A percentile compares a stretch with the other conserved stretches of the same genome.
These are phyloP conservation scores for Houttuynia cordata DNA, from an alignment of 164 flowering plant species.

Conservation along the genomic window DNA sequence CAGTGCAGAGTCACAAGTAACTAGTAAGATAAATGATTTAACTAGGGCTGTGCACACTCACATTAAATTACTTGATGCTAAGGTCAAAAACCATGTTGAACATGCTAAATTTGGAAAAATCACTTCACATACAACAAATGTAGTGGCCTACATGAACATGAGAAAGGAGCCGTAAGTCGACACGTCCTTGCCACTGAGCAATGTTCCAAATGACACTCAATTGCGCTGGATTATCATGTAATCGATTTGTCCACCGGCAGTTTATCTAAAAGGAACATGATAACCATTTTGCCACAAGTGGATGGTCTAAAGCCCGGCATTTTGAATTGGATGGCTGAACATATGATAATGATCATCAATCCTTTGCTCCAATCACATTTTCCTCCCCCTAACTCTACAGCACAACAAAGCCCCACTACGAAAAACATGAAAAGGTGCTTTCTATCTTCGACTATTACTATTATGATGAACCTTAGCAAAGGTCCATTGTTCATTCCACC, in stretches of 20 bases:
- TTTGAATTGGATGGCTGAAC: background rate
- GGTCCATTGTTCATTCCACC: conserved; percentile 5
- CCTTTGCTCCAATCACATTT: background rate
- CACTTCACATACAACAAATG: too few species aligned
- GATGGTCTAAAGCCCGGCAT: background rate
- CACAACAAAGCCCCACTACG: background rate
- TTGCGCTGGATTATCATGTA: background rate
- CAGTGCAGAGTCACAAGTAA: too few species aligned
- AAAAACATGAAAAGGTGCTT: background rate
- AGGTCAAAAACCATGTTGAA: too few species aligned
- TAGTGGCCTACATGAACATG: too few species aligned
- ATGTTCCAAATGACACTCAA: conserved; percentile 2
- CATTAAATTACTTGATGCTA: too few species aligned
- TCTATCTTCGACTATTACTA: background rate
- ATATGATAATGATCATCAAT: conserved; percentile 1
- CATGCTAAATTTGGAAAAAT: too few species aligned
- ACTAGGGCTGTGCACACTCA: too few species aligned
- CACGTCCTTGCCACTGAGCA: background rate
- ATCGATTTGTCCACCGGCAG: background rate
- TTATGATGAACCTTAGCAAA: background rate
- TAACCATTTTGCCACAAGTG: too few species aligned
- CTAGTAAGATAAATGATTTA: too few species aligned
- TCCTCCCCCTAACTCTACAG: background rate
- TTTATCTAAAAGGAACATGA: background rate
- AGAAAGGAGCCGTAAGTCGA: background rate